Evolutionary conservation across 2,329 filamentous ascomycete species (phyloP), one percentile per base, ranked within the genome.

Genomic region (Diplodia scrobiculata): DNA sequence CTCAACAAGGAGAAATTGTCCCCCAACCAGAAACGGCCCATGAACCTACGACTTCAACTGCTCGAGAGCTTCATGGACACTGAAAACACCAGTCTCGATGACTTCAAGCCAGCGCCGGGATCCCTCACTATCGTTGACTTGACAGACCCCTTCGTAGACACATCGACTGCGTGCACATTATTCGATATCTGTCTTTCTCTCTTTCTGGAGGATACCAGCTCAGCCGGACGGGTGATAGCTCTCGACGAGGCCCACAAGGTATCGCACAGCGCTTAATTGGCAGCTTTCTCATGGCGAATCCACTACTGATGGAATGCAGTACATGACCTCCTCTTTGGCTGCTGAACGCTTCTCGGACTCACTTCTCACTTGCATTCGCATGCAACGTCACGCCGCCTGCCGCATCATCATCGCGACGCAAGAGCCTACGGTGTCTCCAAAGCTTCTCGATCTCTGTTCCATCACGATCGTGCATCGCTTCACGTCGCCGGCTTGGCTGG

Each of bases 231-330:
- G 3, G 80, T 92, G 38, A 77, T 93, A 14, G 89, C 89, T 0
- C 79, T 93, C 0, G 90, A 94, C 68, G 90, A 94, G 73, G 91
- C 91, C 0, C 91, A 95, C 73, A 92, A 92, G 78, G 36, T 38
- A 38, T 38, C 5, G 14, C 3, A 17, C 36, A 38, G 14, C 36
- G 36, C 36, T 6, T 5, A 38, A 17, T 38, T 13, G 13, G 13
- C 14, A 17, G 13, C 36, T 5, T 17, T 38, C 36, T 17, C 13
- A 38, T 38, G 36, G 36, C 13, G 13, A 5, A 14, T 38, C 5
- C 14, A 17, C 11, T 38, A 38, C 29, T 32, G 29, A 38, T 38
- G 5, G 14, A 38, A 38, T 17, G 14, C 91, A 88, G 73, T 87
- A 91, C 83, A 84, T 71, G 17, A 62, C 82, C 13, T 79, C 80